Evolutionary conservation across 2,329 filamentous ascomycete genomes (phyloP).

Genomic region (Fusarium tuaranense): DNA sequence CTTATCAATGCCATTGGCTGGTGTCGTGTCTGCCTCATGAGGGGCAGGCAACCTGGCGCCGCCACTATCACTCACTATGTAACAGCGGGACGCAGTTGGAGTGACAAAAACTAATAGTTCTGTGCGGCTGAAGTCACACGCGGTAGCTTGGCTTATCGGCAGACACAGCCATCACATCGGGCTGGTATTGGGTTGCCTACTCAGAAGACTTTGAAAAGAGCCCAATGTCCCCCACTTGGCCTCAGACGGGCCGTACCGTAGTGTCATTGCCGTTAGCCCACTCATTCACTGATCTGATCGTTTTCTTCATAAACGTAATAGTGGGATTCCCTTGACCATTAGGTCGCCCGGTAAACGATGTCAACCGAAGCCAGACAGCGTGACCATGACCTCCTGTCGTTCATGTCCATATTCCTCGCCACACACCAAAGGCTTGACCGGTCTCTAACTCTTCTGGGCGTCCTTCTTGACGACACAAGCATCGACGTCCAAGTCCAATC

Average conservation of each 20-base stretch:
- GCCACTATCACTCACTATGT: neutral
- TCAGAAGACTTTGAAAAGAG: no score
- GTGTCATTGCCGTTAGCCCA: no score
- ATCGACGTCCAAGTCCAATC: neutral
- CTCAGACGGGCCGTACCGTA: no score
- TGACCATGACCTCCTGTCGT: neutral
- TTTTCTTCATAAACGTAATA: no score
- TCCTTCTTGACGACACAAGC: neutral
- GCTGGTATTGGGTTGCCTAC: no score
- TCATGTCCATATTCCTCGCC: neutral
- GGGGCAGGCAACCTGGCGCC: neutral
- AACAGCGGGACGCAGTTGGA: neutral
- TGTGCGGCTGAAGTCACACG: no score
- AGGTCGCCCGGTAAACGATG: no score
- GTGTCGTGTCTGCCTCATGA: neutral
- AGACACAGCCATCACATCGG: no score
- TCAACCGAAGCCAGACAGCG: neutral
- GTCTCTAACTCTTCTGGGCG: neutral
- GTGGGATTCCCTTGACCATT: no score
- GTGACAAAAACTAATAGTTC: neutral
- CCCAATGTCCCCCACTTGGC: no score
- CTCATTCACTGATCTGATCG: no score
- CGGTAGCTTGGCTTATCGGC: no score
- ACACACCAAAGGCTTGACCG: neutral
- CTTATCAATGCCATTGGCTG: neutral